Conservation (phyloP, 2,329 filamentous ascomycete genomes). For the Colletotrichum sp. region DNA sequence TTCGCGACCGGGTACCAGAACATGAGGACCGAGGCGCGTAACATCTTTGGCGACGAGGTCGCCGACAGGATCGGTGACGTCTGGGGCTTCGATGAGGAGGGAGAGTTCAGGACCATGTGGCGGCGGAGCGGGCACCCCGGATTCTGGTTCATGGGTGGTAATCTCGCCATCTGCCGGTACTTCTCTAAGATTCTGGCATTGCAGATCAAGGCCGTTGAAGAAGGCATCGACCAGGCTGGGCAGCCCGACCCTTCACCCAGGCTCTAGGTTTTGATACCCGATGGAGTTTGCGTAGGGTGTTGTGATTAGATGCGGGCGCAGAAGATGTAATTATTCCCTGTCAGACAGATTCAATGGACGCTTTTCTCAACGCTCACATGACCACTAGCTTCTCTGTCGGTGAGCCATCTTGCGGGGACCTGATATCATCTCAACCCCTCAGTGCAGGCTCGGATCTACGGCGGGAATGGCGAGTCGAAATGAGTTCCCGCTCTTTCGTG, state of each 20-base stretch:
- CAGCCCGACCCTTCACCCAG: neutral
- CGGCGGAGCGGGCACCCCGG: slow-evolving; percentile 35
- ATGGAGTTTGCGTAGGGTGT: neutral
- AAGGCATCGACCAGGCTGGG: slow-evolving; percentile 2
- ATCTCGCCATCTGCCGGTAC: slow-evolving; percentile 35
- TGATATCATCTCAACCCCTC: neutral
- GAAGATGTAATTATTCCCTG: neutral
- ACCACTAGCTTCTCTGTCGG: neutral
- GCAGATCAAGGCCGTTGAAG: slow-evolving; percentile 23
- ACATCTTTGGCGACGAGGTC: slow-evolving; percentile 52
- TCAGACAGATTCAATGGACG: neutral
- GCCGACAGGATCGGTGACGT: slow-evolving; percentile 50
- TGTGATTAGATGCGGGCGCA: neutral
- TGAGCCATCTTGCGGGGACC: neutral
- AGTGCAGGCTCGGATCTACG: neutral
- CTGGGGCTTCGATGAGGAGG: slow-evolving; percentile 53
- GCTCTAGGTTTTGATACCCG: neutral
- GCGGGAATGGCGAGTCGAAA: neutral
- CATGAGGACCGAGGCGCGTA: slow-evolving; percentile 53
- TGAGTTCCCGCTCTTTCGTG: neutral
- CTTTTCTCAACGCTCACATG: neutral
- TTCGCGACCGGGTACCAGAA: slow-evolving; percentile 54
- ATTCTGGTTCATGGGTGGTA: slow-evolving; percentile 41
- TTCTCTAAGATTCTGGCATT: slow-evolving; percentile 37
- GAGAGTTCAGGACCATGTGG: slow-evolving; percentile 42